Evolutionary conservation across 2,329 filamentous ascomycete genomes (phyloP).

Genomic region (Penicillium sp.): DNA sequence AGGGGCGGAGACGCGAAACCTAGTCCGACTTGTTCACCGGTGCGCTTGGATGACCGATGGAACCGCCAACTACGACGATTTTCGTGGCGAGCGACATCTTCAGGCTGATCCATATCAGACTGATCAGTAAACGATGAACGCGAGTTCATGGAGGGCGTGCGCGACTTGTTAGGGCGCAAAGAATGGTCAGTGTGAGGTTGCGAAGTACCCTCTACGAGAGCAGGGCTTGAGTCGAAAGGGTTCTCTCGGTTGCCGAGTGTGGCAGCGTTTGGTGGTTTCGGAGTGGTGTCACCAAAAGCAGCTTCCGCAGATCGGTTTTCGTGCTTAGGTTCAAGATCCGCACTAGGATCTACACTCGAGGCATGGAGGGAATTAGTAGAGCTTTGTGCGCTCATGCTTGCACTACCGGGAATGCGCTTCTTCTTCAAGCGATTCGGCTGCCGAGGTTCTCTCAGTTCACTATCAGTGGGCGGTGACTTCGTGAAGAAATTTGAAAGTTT

Average conservation of each 20-base stretch:
- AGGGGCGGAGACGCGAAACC: conserved; percentile 48
- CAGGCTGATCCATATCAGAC: conserved; percentile 74
- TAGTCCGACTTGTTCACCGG: conserved; percentile 53
- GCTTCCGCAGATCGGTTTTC: conserved; percentile 22
- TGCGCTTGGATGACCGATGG: conserved; percentile 55
- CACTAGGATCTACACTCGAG: conserved; percentile 44
- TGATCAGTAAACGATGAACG: conserved; percentile 70
- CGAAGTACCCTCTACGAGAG: conserved; percentile 42
- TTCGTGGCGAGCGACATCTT: conserved; percentile 62
- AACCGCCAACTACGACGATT: conserved; percentile 74
- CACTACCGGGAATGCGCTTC: conserved; percentile 72
- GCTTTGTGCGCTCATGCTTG: conserved; percentile 85
- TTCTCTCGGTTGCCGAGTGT: conserved; percentile 30
- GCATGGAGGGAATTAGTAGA: conserved; percentile 74
- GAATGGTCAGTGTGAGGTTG: conserved; percentile 50
- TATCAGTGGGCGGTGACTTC: conserved; percentile 63
- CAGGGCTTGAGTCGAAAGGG: conserved; percentile 23
- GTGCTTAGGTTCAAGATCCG: conserved; percentile 29
- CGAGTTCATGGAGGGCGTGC: conserved; percentile 74
- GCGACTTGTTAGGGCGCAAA: conserved; percentile 68
- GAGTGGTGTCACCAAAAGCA: conserved; percentile 34
- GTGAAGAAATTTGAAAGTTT: conserved; percentile 68
- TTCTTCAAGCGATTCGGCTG: conserved; percentile 91
- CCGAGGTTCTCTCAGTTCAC: conserved; percentile 59
- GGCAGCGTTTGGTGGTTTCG: conserved; percentile 34